A percentile compares a stretch with the other conserved stretches of the same genome.
Evolutionary conservation across 176 grass and related monocot genomes (phyloP).

Genomic region (Phyllostachys edulis): DNA sequence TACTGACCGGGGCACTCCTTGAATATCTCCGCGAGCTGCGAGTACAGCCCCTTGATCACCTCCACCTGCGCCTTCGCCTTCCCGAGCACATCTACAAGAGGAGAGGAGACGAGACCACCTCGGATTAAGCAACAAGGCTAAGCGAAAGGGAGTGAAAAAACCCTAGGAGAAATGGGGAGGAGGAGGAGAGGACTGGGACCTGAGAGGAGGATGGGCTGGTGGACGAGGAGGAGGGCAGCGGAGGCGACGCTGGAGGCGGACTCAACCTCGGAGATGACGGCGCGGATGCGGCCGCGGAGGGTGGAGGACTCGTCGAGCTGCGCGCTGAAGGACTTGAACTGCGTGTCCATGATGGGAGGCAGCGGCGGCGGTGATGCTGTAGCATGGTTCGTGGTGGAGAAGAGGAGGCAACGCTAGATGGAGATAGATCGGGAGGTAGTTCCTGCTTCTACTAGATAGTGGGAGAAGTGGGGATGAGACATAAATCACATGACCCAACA

Average conservation of each 20-base stretch:
- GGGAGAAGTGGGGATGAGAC: too few species aligned
- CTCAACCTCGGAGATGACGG: constrained; percentile 72
- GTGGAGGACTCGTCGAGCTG: too few species aligned
- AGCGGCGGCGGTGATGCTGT: too few species aligned
- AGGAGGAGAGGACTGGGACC: constrained; percentile 24
- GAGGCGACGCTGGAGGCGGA: constrained; percentile 58
- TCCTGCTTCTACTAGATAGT: too few species aligned
- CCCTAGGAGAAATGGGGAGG: constrained; percentile 12
- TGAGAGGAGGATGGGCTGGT: constrained; percentile 64
- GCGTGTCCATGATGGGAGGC: too few species aligned
- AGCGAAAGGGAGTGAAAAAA: background rate
- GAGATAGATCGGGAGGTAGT: too few species aligned
- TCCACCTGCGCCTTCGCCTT: constrained; percentile 79
- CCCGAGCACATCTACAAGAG: constrained; percentile 67
- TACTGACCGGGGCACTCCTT: constrained; percentile 77
- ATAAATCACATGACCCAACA: too few species aligned
- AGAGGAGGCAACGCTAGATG: too few species aligned
- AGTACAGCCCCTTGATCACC: constrained; percentile 65
- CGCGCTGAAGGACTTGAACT: too few species aligned
- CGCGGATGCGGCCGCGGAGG: constrained; percentile 64
- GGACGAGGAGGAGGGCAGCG: constrained; percentile 82
- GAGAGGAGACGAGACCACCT: background rate
- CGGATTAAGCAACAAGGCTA: background rate
- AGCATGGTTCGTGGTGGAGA: too few species aligned
- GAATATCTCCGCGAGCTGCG: constrained; percentile 64